Base-by-base conservation (phyloP, 2,329 filamentous ascomycete species). In the Cordyceps pruinosa region DNA sequence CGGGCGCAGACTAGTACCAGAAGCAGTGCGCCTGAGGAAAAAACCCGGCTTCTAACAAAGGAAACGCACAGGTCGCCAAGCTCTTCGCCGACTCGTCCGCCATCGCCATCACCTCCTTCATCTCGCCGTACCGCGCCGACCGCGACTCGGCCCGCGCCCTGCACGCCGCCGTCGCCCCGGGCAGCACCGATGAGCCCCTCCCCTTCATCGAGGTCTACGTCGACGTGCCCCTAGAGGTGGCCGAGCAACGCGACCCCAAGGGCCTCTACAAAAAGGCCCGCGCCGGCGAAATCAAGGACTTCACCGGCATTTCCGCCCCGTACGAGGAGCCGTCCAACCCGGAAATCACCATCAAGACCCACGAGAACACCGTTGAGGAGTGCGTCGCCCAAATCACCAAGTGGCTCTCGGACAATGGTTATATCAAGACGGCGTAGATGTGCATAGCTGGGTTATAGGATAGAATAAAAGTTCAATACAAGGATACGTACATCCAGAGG, bases 211-310 rank as follows among this genome's bases (percentile, higher is more conserved):
- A 99, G 76, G 90, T 97, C 58, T 96, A 85, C 69, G 87, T 99
- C 61, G 91, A 99, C 73, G 85, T 97, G 13, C 89, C 91, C 15
- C 81, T 97, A 64, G 89, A 90, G 73, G 90, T 94, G 45, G 93
- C 94, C 37, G 93, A 97, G 83, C 80, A 93, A 82, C 85, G 94
- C 61, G 94, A 99, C 70, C 94, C 94, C 49, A 99, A 99, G 84
- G 94, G 93, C 5, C 77, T 97, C 60, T 99, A 99, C 77, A 96
- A 96, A 82, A 96, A 96, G 83, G 94, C 94, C 13, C 80, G 93
- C 45, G 87, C 89, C 52, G 94, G 94, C 45, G 85, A 95, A 72
- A 97, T 97, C 74, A 94, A 95, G 75, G 90, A 97, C 65, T 99
- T 99, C 71, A 99, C 94, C 1, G 94, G 94, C 57, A 90, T 97